Percentiles rank a stretch among this genome's conserved stretches.
These are phyloP conservation scores for Irineochytrium annulatum DNA, from an alignment of 192 early-diverging fungal genomes.

Conservation along the genomic window DNA sequence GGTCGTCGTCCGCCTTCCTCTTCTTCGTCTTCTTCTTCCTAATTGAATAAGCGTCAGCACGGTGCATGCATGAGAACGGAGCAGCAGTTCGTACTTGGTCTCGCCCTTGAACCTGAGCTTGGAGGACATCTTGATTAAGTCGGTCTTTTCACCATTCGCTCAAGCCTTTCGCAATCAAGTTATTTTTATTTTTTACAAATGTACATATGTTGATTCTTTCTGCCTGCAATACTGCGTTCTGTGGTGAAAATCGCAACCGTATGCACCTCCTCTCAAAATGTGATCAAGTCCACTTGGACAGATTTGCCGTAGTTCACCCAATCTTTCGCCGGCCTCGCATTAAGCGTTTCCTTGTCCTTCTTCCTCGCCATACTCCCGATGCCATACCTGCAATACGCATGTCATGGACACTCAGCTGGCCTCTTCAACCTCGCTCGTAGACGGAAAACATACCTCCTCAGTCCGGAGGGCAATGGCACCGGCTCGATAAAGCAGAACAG, in stretches of 20 bases:
- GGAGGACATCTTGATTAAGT: conserved; percentile 17
- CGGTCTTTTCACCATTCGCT: neutral
- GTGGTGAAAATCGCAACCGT: too few relatives aligned
- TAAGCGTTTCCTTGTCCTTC: neutral
- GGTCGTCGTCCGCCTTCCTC: conserved; percentile 44
- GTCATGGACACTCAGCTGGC: too few relatives aligned
- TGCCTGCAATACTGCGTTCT: too few relatives aligned
- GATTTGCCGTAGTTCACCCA: neutral
- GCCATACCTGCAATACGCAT: too few relatives aligned
- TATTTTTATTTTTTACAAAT: too few relatives aligned
- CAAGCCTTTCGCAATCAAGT: too few relatives aligned
- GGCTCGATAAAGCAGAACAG: too few relatives aligned
- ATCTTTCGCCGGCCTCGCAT: conserved; percentile 4
- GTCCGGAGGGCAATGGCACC: too few relatives aligned
- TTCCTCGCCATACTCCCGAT: too few relatives aligned
- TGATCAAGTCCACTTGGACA: neutral
- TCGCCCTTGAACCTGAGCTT: conserved; percentile 23
- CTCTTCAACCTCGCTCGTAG: too few relatives aligned
- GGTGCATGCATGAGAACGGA: neutral
- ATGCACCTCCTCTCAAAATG: neutral
- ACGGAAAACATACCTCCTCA: too few relatives aligned
- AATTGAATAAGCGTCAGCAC: neutral
- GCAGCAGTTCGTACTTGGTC: neutral
- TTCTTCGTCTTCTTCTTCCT: conserved; percentile 48
- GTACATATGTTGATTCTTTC: too few relatives aligned